Conservation (phyloP, 2,329 filamentous ascomycete species). For the Neophaeococcomyces aloes region DNA sequence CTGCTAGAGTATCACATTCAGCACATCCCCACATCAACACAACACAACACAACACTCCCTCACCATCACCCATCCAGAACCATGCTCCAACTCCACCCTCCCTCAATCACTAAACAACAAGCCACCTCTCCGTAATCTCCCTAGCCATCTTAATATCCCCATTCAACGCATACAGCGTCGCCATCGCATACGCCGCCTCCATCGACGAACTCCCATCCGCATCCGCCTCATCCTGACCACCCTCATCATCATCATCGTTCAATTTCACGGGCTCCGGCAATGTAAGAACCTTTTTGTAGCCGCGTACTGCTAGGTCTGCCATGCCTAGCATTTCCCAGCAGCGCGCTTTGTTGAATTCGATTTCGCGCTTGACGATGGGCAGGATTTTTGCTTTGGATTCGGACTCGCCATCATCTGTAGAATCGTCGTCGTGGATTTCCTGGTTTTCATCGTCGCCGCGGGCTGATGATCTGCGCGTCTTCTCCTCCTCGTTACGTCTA, state of each 20-base stretch:
- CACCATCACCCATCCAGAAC: too few relatives aligned
- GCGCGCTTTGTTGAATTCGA: slow-evolving; percentile 69
- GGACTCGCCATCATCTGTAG: background rate
- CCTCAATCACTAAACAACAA: slow-evolving; percentile 36
- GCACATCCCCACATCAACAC: too few relatives aligned
- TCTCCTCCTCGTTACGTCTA: slow-evolving; percentile 1
- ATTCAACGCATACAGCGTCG: slow-evolving; percentile 54
- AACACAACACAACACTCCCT: background rate
- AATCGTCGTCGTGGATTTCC: slow-evolving; percentile 8
- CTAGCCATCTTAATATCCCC: slow-evolving; percentile 54
- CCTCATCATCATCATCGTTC: slow-evolving; percentile 30
- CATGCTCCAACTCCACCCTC: background rate
- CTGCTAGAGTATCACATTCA: too few relatives aligned
- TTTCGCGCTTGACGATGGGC: slow-evolving; percentile 42
- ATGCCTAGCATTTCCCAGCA: slow-evolving; percentile 68
- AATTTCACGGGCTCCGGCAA: slow-evolving; percentile 34
- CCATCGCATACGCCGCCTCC: slow-evolving; percentile 66
- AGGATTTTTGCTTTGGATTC: slow-evolving; percentile 9
- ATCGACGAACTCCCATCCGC: slow-evolving; percentile 49
- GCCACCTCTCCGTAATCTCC: slow-evolving; percentile 49
- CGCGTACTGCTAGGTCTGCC: slow-evolving; percentile 58
- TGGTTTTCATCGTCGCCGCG: too few relatives aligned
- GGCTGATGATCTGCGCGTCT: too few relatives aligned
- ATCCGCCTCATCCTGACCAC: slow-evolving; percentile 10
- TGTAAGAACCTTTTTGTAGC: slow-evolving; percentile 49